phyloP scores from a whole-genome alignment of 2,329 filamentous ascomycete species.

The Pyricularia pennisetigena region DNA sequence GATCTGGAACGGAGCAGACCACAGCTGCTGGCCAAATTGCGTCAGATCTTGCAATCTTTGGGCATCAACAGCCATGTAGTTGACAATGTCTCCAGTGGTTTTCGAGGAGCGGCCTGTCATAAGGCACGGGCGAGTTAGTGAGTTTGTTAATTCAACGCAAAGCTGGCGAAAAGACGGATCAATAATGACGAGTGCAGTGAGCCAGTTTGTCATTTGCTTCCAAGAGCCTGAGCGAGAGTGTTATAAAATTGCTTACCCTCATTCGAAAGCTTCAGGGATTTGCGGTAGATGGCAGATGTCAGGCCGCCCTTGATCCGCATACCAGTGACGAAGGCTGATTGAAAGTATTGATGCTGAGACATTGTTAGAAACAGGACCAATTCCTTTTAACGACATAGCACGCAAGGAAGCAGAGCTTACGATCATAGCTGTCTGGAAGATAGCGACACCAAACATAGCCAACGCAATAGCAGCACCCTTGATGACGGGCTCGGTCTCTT shows the following conservation, averaged over 20 bases:
- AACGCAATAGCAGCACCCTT: slow-evolving; percentile 81
- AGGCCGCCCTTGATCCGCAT: slow-evolving; percentile 94
- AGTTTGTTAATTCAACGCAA: background rate
- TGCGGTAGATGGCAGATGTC: slow-evolving; percentile 85
- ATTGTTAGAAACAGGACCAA: slow-evolving; percentile 22
- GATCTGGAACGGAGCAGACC: slow-evolving; percentile 97
- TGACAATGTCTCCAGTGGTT: slow-evolving; percentile 95
- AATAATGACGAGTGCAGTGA: background rate
- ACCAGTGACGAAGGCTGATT: slow-evolving; percentile 84
- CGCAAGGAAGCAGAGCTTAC: slow-evolving; percentile 16
- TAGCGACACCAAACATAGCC: slow-evolving; percentile 83
- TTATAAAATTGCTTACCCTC: slow-evolving; percentile 42
- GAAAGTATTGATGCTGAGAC: slow-evolving; percentile 79
- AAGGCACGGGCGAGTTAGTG: background rate
- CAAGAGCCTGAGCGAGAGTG: background rate
- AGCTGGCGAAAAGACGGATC: no score
- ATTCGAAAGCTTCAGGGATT: slow-evolving; percentile 82
- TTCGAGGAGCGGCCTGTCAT: slow-evolving; percentile 60
- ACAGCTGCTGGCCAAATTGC: slow-evolving; percentile 89
- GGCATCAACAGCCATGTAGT: slow-evolving; percentile 98
- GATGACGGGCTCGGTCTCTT: slow-evolving; percentile 62
- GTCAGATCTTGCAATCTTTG: slow-evolving; percentile 91
- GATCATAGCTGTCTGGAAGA: slow-evolving; percentile 78
- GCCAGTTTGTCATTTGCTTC: background rate
- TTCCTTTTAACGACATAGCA: no score